These are phyloP conservation scores for Furcasterigmium furcatum DNA, from an alignment of 2,329 filamentous ascomycete genomes.

Conservation along the genomic window DNA sequence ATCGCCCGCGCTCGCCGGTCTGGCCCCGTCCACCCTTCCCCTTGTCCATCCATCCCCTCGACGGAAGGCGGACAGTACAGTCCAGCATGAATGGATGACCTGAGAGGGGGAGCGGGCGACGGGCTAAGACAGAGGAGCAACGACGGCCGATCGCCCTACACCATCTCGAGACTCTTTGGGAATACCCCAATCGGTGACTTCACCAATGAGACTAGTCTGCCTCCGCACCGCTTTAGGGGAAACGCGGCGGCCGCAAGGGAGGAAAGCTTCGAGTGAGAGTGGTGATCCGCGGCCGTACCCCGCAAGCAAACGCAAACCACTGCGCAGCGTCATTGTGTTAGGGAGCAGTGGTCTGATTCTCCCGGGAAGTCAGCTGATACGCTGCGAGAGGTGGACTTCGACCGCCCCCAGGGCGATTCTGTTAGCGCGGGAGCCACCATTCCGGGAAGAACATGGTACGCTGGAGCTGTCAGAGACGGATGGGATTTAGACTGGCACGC, in stretches of 20 bases:
- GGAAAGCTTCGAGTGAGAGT: not conserved
- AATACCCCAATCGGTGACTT: slow-evolving; percentile 8
- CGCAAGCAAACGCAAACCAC: not conserved
- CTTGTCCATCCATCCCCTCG: not conserved
- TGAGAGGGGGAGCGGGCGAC: not conserved
- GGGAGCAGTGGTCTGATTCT: not conserved
- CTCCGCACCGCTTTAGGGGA: not conserved
- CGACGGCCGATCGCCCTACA: not conserved
- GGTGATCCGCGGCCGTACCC: not conserved
- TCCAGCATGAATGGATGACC: not conserved
- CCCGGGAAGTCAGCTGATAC: not conserved
- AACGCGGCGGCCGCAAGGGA: not conserved
- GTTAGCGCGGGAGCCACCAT: not conserved
- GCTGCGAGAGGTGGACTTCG: not conserved
- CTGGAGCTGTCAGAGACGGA: not conserved
- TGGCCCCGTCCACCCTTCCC: not conserved
- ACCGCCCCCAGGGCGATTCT: not conserved
- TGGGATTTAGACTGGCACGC: not conserved
- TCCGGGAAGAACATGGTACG: not conserved
- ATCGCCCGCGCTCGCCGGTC: not conserved
- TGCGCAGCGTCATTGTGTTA: too few relatives aligned
- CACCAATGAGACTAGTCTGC: slow-evolving; percentile 10
- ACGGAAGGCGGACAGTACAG: not conserved
- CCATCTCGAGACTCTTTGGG: not conserved
- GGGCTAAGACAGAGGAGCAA: not conserved